Conservation (phyloP, 495 filamentous ascomycete species). For the Gamarada debralockiae region DNA sequence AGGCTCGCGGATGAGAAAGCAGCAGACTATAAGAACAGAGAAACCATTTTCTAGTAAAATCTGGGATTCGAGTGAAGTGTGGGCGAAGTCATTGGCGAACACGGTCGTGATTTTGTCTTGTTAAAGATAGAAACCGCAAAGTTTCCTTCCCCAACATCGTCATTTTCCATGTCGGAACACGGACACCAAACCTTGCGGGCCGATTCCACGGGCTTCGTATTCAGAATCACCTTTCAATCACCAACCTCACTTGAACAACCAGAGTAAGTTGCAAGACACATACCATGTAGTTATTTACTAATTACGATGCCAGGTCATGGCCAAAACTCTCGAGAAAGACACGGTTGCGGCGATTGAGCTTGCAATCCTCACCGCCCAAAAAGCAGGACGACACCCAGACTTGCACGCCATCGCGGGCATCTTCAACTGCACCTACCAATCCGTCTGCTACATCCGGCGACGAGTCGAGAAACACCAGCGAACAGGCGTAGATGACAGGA, state of each 20-base stretch:
- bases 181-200: neutral
- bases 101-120: neutral
- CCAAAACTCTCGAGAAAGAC: constrained; percentile 10
- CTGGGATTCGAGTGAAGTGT: neutral
- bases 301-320: constrained; percentile 1
- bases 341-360: constrained; percentile 12
- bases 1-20: constrained; percentile 7
- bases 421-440: constrained; percentile 12
- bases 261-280: neutral
- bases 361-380: constrained; percentile 9
- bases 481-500: constrained; percentile 4
- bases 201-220: neutral
- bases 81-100: neutral
- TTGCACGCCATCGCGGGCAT: constrained; percentile 5
- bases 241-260: neutral
- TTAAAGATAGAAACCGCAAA: neutral
- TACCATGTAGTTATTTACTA: neutral
- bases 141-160: neutral
- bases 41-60: constrained; percentile 1
- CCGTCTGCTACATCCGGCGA: constrained; percentile 4
- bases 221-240: neutral
- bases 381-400: neutral
- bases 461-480: neutral
- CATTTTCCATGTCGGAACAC: neutral
- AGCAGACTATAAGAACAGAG: neutral